Conservation (phyloP, 768 basidiomycete species). For the Phlebiopsis flavidoalba region DNA sequence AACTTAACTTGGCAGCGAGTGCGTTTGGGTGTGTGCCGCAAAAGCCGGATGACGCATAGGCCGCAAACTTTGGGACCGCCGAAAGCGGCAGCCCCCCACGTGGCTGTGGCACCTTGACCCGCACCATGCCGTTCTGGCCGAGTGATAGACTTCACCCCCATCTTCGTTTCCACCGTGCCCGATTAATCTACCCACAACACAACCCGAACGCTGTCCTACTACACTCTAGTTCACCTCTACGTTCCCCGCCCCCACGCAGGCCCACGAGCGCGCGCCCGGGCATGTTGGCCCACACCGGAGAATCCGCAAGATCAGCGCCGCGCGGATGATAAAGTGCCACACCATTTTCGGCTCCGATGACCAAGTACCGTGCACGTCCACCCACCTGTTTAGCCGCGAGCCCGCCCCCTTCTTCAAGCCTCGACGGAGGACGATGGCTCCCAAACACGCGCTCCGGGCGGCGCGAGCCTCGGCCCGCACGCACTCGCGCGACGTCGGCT, state of each 20-base stretch:
- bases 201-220: neutral
- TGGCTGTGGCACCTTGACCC: constrained; percentile 1
- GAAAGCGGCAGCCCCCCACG: neutral
- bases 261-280: no score
- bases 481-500: no score
- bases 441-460: no score
- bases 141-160: neutral
- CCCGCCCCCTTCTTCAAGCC: no score
- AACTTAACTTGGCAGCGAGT: neutral
- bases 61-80: neutral
- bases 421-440: no score
- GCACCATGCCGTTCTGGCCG: neutral
- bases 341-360: constrained; percentile 4
- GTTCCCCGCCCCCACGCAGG: neutral
- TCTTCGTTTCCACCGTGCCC: neutral
- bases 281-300: no score
- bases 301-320: neutral
- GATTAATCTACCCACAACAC: neutral
- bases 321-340: constrained; percentile 3
- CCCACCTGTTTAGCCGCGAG: no score
- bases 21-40: neutral
- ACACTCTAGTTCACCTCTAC: neutral
- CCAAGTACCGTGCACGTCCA: no score
- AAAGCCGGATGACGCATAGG: neutral
- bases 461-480: no score